Base-by-base conservation (phyloP, 306 rosid species). In the Cicer judaicum region DNA sequence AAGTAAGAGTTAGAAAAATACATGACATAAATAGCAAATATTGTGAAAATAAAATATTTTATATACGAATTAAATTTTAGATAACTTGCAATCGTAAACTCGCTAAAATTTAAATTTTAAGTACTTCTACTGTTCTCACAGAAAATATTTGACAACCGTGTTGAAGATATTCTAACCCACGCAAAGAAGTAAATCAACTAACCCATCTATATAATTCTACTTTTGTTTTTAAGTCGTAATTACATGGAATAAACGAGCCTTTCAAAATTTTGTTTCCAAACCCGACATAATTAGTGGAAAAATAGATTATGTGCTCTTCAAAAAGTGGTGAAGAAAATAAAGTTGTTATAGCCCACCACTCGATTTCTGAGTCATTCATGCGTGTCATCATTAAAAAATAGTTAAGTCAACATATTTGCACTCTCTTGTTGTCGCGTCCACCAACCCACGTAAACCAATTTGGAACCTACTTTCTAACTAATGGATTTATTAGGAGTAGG, bases 391-490 rank as follows among this genome's bases (percentile, higher is more conserved):
- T 78, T 53, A 69, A 61, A 43, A 46, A 44, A 13, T 8, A 49
- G 55, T 64, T 49, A 70, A 52, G 67, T 56, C 29, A 74, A 54
- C 64, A 63, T 54, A 18, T 52, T 73, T 57, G 39, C 80, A 40
- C 38, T 53, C 65, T 70, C 89, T 41, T 50, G 57, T 80, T 59
- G 73, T 66, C 78, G 79, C 85, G 81, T 80, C 81, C 89, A 80
- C 83, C 82, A 73, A 80, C 78, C 81, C 89, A 67, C 64, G 62
- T 5, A 81, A 16, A 55, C 66, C 72, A 78, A 64, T 14, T 77
- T 63, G 61, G 50, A 75, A 49, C 38, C 34, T 24, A 24, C 34
- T 24, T 24, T 24, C 4, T 24, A 24, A 2, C 2, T 24, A 2
- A 2, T 24, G 4, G 34, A 24, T 24, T 24, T 24, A 24, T 24